These are phyloP conservation scores for Citrus cavaleriei DNA, from an alignment of 345 rosid genomes.

Conservation along the genomic window DNA sequence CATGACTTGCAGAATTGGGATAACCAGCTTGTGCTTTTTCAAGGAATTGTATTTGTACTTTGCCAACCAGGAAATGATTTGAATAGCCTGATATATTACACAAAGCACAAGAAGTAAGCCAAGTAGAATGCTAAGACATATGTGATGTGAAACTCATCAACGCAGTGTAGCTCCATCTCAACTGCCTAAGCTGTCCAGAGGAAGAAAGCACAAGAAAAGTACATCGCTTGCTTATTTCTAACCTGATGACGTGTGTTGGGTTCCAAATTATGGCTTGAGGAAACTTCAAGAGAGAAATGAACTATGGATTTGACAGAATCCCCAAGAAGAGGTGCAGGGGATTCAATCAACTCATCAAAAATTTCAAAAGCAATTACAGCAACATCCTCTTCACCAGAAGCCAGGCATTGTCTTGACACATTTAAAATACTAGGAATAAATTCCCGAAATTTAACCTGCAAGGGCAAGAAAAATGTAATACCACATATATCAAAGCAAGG, in stretches of 20 bases:
- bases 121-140: neutral
- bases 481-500: neutral
- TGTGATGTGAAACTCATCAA: neutral
- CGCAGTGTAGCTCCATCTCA: neutral
- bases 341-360: constrained; percentile 97
- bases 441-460: constrained; percentile 92
- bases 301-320: constrained; percentile 93
- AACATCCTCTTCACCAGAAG: constrained; percentile 94
- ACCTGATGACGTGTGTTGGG: constrained; percentile 96
- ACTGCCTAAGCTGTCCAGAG: neutral
- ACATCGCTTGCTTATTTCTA: constrained; percentile 11
- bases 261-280: constrained; percentile 82
- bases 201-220: constrained; percentile 1
- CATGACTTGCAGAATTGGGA: constrained; percentile 93
- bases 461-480: neutral
- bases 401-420: constrained; percentile 88
- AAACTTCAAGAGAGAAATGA: constrained; percentile 95
- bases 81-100: constrained; percentile 74
- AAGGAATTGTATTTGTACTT: constrained; percentile 83
- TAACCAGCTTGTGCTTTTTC: constrained; percentile 76
- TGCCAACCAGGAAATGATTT: constrained; percentile 98
- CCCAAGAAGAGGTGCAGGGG: constrained; percentile 98
- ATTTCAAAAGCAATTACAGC: constrained; percentile 97
- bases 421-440: constrained; percentile 96
- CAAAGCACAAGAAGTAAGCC: constrained; percentile 21